Base-by-base conservation (phyloP, 257 asterid genomes). In the Linderniella brevidens region DNA sequence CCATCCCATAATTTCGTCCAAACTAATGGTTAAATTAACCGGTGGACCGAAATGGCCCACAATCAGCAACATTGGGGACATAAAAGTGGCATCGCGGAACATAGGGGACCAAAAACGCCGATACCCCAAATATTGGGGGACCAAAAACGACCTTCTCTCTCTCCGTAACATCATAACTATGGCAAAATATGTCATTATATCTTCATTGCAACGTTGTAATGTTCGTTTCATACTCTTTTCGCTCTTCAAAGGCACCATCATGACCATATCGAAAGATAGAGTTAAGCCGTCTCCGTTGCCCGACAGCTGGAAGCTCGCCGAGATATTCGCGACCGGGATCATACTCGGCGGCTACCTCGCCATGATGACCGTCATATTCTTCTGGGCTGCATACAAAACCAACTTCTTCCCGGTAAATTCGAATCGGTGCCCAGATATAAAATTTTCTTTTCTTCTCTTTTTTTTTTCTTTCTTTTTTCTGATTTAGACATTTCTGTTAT, bases 261-360 rank as follows among this genome's bases (percentile, higher is more conserved):
- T 88, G 98, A 84, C 98, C 19, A 88, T 88, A 64, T 88, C 98
- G 11, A 88, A 88, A 66, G 98, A 88, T 57, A 67, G 95, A 63
- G 98, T 88, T 57, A 88, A 76, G 41, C 98, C 98, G 11, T 84
- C 98, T 60, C 98, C 98, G 44, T 73, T 80, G 35, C 98, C 98
- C 0, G 98, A 88, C 66, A 88, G 98, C 76, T 88, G 98, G 98
- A 88, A 88, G 69, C 87, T 88, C 17, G 66, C 80, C 45, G 98
- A 88, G 66, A 88, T 88, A 20, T 88, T 88, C 35, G 72, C 95
- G 15, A 84, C 98, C 36, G 98, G 95, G 55, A 35, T 88, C 67
- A 55, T 88, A 60, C 93, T 88, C 48, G 95, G 98, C 19, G 74
- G 84, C 59, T 88, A 88, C 69, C 66, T 88, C 68, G 98, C 98